Percentiles rank a stretch among this genome's conserved stretches.
Evolutionary conservation across 73 alveolate species (phyloP).

Genomic region (Paramecium primaurelia): DNA sequence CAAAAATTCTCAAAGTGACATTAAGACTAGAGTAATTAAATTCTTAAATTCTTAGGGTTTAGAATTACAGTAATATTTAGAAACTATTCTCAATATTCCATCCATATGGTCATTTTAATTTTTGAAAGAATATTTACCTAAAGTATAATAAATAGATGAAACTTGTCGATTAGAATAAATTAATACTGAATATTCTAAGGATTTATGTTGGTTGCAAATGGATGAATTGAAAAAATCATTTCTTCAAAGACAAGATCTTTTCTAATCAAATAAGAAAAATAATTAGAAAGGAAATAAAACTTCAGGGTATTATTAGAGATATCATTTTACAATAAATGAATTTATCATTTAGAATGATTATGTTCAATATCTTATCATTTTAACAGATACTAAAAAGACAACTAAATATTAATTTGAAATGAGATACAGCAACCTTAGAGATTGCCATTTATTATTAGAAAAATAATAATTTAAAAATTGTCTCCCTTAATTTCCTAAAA

Average conservation of each 20-base stretch:
- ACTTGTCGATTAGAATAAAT: background rate
- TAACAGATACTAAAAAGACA: background rate
- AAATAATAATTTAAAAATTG: background rate
- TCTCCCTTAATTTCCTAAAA: background rate
- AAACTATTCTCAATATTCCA: background rate
- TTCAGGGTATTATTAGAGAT: background rate
- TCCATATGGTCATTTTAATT: background rate
- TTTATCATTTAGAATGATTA: background rate
- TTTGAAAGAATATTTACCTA: background rate
- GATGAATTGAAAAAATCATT: conserved; percentile 4
- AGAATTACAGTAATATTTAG: conserved; percentile 15
- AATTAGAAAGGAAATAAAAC: background rate
- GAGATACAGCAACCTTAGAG: background rate
- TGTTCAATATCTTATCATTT: background rate
- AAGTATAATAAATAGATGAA: background rate
- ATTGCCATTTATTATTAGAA: background rate
- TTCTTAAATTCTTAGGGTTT: background rate
- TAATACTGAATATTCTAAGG: background rate
- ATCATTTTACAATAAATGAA: background rate
- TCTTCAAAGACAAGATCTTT: background rate
- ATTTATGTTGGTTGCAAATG: background rate
- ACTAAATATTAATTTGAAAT: background rate
- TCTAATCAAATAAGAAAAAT: background rate
- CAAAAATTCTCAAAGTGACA: background rate
- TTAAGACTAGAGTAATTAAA: background rate